Percentiles rank a stretch among this genome's conserved stretches.
Evolutionary conservation across 352 stramenopile species (phyloP).

Genomic region (Phytophthora vignae): DNA sequence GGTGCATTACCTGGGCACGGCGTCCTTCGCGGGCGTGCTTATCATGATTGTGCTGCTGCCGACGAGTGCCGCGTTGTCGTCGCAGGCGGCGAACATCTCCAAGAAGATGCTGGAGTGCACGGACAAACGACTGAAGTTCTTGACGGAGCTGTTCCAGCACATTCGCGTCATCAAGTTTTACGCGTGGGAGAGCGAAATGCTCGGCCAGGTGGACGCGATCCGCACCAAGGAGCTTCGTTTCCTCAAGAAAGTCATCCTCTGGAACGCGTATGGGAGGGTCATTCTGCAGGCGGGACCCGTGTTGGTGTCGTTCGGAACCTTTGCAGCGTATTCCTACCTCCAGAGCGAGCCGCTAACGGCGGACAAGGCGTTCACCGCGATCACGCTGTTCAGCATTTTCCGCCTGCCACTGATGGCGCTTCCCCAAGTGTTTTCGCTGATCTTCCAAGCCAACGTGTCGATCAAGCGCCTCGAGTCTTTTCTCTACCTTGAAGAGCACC

Average conservation of each 20-base stretch:
- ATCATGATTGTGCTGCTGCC: slow-evolving; percentile 70
- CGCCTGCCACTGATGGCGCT: slow-evolving; percentile 96
- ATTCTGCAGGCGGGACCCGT: slow-evolving; percentile 60
- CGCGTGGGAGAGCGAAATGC: slow-evolving; percentile 72
- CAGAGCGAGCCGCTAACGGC: slow-evolving; percentile 71
- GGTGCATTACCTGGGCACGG: slow-evolving; percentile 54
- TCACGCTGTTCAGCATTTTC: slow-evolving; percentile 98
- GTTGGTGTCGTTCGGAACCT: slow-evolving; percentile 69
- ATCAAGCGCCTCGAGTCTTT: slow-evolving; percentile 67
- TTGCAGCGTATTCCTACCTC: slow-evolving; percentile 67
- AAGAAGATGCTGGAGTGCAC: slow-evolving; percentile 57
- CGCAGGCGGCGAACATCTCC: slow-evolving; percentile 46
- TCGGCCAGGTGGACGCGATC: slow-evolving; percentile 56
- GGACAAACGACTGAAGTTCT: slow-evolving; percentile 60
- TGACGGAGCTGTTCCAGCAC: slow-evolving; percentile 67
- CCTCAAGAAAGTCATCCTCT: slow-evolving; percentile 59
- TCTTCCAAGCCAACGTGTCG: slow-evolving; percentile 67
- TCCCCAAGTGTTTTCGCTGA: slow-evolving; percentile 71
- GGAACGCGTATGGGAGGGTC: slow-evolving; percentile 59
- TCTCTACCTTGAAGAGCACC: slow-evolving; percentile 42
- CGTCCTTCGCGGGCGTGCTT: slow-evolving; percentile 60
- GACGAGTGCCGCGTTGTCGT: slow-evolving; percentile 47
- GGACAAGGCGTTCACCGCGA: slow-evolving; percentile 93
- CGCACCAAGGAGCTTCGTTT: slow-evolving; percentile 56
- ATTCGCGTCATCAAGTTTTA: slow-evolving; percentile 86